Evolutionary conservation across 306 rosid species (phyloP), one percentile per base, ranked within the genome.

Genomic region (Carpinus fangiana): DNA sequence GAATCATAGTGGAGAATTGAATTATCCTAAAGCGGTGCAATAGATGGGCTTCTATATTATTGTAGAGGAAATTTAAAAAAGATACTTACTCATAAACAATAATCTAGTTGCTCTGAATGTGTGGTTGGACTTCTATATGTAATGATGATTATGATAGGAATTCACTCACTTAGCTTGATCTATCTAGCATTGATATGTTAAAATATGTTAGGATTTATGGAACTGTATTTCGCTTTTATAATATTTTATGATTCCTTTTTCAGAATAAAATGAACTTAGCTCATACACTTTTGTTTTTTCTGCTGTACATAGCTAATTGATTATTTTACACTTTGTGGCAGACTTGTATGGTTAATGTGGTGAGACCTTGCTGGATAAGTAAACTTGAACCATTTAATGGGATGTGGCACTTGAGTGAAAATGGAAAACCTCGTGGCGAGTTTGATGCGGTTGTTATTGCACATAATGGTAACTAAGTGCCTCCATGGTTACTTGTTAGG

Each of bases 351-450:
- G 89, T 90, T 81, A 83, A 80, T 80, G 93, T 94, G 83, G 87
- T 79, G 81, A 89, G 98, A 70, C 95, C 97, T 0, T 83, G 97
- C 88, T 94, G 97, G 97, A 88, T 90, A 55, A 94, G 97, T 80
- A 89, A 94, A 81, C 75, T 94, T 51, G 97, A 92, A 87, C 98
- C 95, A 14, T 94, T 89, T 79, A 94, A 92, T 72, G 98, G 98
- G 82, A 89, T 85, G 89, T 94, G 98, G 98, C 87, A 94, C 86
- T 83, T 94, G 84, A 92, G 97, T 80, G 97, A 94, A 86, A 94
- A 92, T 67, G 97, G 90, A 72, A 90, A 88, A 73, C 97, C 97
- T 55, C n/a, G 85, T 73, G 97, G 98, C 76, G 84, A 80, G 78
- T 94, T 94, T 26, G 97, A 94, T 80, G 89, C 97, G 14, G 81